Evolutionary conservation across 768 basidiomycete genomes (phyloP), one percentile per base, ranked within the genome.

Genomic region (Xerocomus potaroensis): DNA sequence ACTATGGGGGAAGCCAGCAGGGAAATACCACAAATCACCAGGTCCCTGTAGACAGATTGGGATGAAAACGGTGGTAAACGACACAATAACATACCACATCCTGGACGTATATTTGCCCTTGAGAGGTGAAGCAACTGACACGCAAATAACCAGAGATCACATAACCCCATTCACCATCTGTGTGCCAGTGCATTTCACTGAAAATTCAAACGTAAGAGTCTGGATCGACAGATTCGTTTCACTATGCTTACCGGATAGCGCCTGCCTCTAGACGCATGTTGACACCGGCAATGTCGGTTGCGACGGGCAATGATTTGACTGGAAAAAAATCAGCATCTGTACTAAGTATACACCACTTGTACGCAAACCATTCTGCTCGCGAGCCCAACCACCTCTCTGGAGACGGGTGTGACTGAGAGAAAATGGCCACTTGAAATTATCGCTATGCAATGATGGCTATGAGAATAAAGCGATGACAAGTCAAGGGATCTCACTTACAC

Each of bases 401-500:
- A 84, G 53, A 27, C 79, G 77, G 55, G 72, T 82, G 55, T 80
- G 80, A 49, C 81, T 82, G 18, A 81, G 59, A 39, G 75, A 68
- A 57, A 83, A 80, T 0, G 81, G 76, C 83, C 83, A 84, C 55
- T 83, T 84, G 50, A 72, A 71, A 52, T 82, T 83, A 0, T 49
- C 42, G 1, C 69, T 73, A 43, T 26, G 24, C 1, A 4, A n/a
- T 6, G 6, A 33, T 8, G 3, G 27, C 32, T 5, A 19, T 8
- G 5, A 49, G 8, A 50, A 32, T 16, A 23, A 36, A 24, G n/a
- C 12, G 42, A 26, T 42, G n/a, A 34, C 7, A 22, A 34, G 39
- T 6, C 15, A 22, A 14, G 23, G 18, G 19, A 32, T 12, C 9
- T 6, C 11, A 54, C 72, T 40, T 47, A 69, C 72, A 86, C 66